Percentiles rank a stretch among this genome's conserved stretches.
phyloP scores from a whole-genome alignment of 768 basidiomycete genomes.

The Pleurotus cornucopiae region DNA sequence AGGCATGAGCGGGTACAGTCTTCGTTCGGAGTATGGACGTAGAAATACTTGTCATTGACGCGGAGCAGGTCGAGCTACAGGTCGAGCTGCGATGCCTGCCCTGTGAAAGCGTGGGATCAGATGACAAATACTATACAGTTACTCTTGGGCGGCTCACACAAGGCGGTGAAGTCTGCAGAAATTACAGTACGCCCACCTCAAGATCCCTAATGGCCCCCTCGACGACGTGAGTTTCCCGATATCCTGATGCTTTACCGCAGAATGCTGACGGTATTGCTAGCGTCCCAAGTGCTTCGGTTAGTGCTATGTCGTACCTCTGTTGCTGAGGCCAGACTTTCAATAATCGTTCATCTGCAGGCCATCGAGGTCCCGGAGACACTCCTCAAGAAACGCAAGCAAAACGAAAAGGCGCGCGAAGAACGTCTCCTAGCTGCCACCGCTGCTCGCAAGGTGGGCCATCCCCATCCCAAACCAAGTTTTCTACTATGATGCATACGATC shows the following conservation, averaged over 20 bases:
- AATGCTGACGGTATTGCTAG: conserved; percentile 21
- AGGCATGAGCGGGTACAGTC: too few relatives aligned
- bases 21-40: too few relatives aligned
- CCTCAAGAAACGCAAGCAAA: conserved; percentile 99
- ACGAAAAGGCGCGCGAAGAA: conserved; percentile 93
- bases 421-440: conserved; percentile 78
- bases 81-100: too few relatives aligned
- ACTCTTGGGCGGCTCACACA: conserved; percentile 31
- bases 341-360: conserved; percentile 40
- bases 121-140: conserved; percentile 42
- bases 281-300: conserved; percentile 57
- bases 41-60: too few relatives aligned
- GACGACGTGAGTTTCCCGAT: conserved; percentile 44
- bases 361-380: conserved; percentile 99
- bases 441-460: conserved; percentile 78
- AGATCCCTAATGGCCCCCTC: conserved; percentile 52
- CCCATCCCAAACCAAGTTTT: conserved; percentile 10
- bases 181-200: conserved; percentile 35
- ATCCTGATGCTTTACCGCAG: conserved; percentile 9
- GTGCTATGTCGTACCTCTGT: conserved; percentile 23
- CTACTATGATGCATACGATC: conserved; percentile 79
- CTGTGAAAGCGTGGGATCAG: neutral
- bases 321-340: conserved; percentile 12
- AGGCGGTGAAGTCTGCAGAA: conserved; percentile 19
- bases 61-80: too few relatives aligned